Percentiles rank a stretch among this genome's conserved stretches.
Conservation (phyloP, 192 early-diverging fungal species). For the Backusella sp. region DNA sequence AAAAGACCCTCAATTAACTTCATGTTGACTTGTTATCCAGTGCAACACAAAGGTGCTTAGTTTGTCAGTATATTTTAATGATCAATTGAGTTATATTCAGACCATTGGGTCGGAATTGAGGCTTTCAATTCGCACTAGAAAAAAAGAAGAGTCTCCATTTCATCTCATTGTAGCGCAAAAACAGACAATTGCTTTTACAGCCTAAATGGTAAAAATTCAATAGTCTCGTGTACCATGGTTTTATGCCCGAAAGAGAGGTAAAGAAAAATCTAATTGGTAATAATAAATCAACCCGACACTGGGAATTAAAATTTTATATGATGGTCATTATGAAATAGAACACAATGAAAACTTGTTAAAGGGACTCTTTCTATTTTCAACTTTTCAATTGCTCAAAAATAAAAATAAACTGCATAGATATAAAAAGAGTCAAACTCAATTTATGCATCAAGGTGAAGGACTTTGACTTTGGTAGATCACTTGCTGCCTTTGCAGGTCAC, state of each 20-base stretch:
- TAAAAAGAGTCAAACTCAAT: neutral
- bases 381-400: neutral
- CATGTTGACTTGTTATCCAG: neutral
- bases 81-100: neutral
- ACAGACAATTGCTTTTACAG: neutral
- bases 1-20: neutral
- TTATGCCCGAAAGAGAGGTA: neutral
- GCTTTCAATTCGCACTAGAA: neutral
- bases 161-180: neutral
- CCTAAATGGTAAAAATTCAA: neutral
- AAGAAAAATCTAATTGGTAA: neutral
- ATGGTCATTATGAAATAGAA: neutral
- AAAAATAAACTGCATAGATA: neutral
- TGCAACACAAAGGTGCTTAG: neutral
- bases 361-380: neutral
- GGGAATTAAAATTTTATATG: neutral
- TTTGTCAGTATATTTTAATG: neutral
- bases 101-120: neutral
- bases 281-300: neutral
- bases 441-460: neutral
- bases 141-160: neutral
- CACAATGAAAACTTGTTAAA: neutral
- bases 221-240: neutral
- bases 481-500: neutral
- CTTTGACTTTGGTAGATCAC: neutral